Conservation (phyloP, 176 grass and related monocot species). For the Microstegium vimineum region DNA sequence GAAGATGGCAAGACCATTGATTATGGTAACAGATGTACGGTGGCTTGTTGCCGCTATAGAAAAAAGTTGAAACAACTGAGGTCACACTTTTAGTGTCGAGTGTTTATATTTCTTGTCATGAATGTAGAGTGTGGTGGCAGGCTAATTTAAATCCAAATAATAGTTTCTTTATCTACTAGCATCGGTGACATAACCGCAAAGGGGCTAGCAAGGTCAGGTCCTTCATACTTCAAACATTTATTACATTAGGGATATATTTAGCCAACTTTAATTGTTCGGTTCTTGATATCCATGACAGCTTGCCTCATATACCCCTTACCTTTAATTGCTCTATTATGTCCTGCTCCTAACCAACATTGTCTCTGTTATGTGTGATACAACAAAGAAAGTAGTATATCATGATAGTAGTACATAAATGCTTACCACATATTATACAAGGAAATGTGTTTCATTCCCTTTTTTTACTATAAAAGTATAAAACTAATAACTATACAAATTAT, state of each 20-base stretch:
- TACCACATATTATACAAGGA: no score
- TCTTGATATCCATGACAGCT: no score
- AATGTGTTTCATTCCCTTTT: no score
- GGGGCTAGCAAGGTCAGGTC: background rate
- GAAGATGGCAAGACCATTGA: background rate
- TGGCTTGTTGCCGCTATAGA: rapidly evolving
- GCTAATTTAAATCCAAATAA: background rate
- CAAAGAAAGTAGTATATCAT: no score
- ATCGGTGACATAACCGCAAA: background rate
- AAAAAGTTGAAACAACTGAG: background rate
- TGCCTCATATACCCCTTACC: no score
- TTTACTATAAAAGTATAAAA: no score
- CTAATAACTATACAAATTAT: no score
- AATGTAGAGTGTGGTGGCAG: background rate
- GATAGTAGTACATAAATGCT: no score
- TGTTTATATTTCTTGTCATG: background rate
- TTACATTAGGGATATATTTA: background rate
- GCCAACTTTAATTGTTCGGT: no score
- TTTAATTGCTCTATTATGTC: no score
- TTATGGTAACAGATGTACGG: background rate
- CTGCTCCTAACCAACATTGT: no score
- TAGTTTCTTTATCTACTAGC: background rate
- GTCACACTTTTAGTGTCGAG: background rate
- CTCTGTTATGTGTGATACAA: no score
- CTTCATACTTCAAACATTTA: background rate